Percentiles rank a stretch among this genome's conserved stretches.
These are phyloP conservation scores for Xylariaceae sp. DNA, from an alignment of 2,329 filamentous ascomycete species.

Conservation along the genomic window DNA sequence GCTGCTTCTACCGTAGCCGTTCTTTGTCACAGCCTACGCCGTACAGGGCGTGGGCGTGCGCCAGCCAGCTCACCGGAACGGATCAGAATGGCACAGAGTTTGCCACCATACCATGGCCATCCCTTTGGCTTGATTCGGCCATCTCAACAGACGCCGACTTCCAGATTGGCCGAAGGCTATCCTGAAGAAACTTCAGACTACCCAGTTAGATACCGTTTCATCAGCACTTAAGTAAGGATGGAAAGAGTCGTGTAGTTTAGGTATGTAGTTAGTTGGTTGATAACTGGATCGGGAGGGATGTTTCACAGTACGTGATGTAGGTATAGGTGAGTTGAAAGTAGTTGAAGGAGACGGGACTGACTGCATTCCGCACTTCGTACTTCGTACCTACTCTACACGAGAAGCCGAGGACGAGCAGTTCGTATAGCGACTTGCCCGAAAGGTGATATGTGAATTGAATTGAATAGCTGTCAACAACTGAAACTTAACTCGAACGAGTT, in stretches of 20 bases:
- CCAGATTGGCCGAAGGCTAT: not conserved
- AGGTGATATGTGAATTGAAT: too few relatives aligned
- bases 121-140: not conserved
- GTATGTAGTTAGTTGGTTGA: too few relatives aligned
- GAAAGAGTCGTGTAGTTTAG: not conserved
- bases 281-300: not conserved
- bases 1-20: not conserved
- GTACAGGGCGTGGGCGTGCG: not conserved
- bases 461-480: too few relatives aligned
- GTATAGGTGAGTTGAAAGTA: too few relatives aligned
- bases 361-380: too few relatives aligned
- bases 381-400: too few relatives aligned
- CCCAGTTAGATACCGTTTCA: not conserved
- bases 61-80: not conserved
- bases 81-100: not conserved
- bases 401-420: not conserved
- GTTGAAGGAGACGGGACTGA: too few relatives aligned
- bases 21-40: not conserved
- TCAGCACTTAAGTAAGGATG: not conserved
- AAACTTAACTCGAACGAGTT: not conserved
- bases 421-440: not conserved
- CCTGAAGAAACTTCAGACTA: not conserved
- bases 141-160: not conserved
- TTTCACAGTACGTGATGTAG: not conserved
- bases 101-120: not conserved